These are phyloP conservation scores for Nyssa sinensis DNA, from an alignment of 148 eudicot genomes.

Conservation along the genomic window DNA sequence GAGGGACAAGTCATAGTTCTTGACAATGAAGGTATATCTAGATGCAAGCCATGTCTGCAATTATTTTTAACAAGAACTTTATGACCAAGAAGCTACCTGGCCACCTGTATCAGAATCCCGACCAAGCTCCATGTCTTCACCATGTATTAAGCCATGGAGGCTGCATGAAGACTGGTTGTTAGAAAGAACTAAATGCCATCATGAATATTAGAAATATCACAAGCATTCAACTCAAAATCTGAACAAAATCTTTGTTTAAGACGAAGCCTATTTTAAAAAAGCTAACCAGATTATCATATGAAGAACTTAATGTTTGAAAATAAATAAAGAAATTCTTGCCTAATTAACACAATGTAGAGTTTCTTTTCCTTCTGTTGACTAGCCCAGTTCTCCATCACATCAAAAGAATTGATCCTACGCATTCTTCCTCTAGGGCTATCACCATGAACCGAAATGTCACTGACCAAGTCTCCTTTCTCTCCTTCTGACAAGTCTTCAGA, in stretches of 20 bases:
- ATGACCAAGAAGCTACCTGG: constrained; percentile 56
- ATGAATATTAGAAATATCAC: too few relatives aligned
- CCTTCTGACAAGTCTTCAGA: constrained; percentile 97
- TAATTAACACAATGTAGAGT: constrained; percentile 76
- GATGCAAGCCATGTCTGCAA: too few relatives aligned
- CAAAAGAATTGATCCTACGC: constrained; percentile 75
- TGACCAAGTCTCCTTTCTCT: constrained; percentile 69
- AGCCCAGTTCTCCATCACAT: constrained; percentile 82
- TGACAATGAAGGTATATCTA: too few relatives aligned
- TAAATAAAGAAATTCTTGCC: constrained; percentile 37
- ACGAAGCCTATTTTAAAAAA: too few relatives aligned
- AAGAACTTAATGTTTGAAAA: too few relatives aligned
- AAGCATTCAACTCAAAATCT: too few relatives aligned
- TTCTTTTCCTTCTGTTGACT: constrained; percentile 85
- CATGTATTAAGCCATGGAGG: constrained; percentile 91
- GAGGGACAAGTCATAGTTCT: too few relatives aligned
- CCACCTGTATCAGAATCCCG: constrained; percentile 99
- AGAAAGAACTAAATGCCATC: too few relatives aligned
- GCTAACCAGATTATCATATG: too few relatives aligned
- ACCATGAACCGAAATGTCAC: constrained; percentile 67
- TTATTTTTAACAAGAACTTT: neutral
- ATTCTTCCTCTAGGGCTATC: constrained; percentile 65
- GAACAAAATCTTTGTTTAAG: too few relatives aligned
- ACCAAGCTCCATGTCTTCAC: constrained; percentile 99
- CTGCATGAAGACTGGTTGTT: constrained; percentile 42